Percentiles rank a stretch among this genome's conserved stretches.
Evolutionary conservation across 768 basidiomycete species (phyloP).

Genomic region (Lentinula sp.): DNA sequence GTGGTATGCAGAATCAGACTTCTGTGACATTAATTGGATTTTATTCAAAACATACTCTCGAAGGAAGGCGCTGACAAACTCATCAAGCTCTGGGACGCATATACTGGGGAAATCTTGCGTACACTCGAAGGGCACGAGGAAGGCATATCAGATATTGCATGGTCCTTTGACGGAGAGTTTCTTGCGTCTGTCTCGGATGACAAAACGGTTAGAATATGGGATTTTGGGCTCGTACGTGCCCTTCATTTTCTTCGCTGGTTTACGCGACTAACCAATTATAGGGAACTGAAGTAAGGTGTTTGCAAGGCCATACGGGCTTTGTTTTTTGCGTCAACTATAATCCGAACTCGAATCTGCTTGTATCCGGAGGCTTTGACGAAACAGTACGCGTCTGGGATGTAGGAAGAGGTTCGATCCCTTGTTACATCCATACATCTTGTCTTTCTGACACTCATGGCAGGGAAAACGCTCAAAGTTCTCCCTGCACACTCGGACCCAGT

Average conservation of each 20-base stretch:
- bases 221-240: slow-evolving; percentile 51
- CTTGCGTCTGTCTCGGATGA: slow-evolving; percentile 94
- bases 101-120: slow-evolving; percentile 64
- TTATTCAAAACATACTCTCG: neutral
- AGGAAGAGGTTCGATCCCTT: slow-evolving; percentile 55
- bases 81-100: slow-evolving; percentile 75
- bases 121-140: slow-evolving; percentile 71
- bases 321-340: slow-evolving; percentile 94
- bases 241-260: neutral
- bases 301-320: slow-evolving; percentile 87
- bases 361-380: slow-evolving; percentile 94
- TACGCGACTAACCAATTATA: slow-evolving; percentile 18
- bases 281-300: slow-evolving; percentile 55
- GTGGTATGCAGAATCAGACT: slow-evolving; percentile 49
- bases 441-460: slow-evolving; percentile 30
- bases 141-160: slow-evolving; percentile 88
- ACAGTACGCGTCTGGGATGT: slow-evolving; percentile 97
- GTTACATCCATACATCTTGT: neutral
- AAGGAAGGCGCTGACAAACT: slow-evolving; percentile 79
- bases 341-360: slow-evolving; percentile 84
- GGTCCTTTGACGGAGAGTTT: slow-evolving; percentile 77
- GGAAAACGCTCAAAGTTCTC: slow-evolving; percentile 77
- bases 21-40: neutral
- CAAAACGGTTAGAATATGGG: slow-evolving; percentile 84
- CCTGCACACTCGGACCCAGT: slow-evolving; percentile 98